Evolutionary conservation across 208 protist species (phyloP), one percentile per base, ranked within the genome.

Genomic region (Crithidia expoeki): DNA sequence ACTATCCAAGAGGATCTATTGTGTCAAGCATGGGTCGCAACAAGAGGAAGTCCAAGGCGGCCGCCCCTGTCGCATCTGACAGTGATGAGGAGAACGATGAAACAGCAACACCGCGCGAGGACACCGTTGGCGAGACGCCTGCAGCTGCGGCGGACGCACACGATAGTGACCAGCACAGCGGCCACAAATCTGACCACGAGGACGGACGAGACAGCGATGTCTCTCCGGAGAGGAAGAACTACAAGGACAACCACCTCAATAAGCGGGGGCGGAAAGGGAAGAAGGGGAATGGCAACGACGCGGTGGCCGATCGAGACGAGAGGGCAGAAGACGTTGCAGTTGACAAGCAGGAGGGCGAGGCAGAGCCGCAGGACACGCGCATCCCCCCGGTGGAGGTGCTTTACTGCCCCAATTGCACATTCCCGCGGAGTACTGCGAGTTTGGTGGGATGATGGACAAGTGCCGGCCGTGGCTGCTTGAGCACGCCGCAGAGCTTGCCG

Each of bases 371-470:
- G 6, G 68, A 85, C 36, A 82, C 79, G 33, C 76, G 80, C 1
- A 58, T 83, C 52, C 63, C 65, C 17, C 81, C 92, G 11, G 80
- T 96, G 25, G 62, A 90, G 56, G 91, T 97, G 44, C 76, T 93
- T 21, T 97, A 97, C 82, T 97, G 94, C 74, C 92, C 94, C 19
- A 85, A 90, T 27, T 97, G 94, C 77, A 96, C 85, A 36, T 96
- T 97, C 42, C 94, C 94, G 89, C 91, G 0, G 94, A 97, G 73
- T 91, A 92, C 81, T 97, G 94, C 66, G 94, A 96, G 83, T 97
- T 91, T 79, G 85, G 84, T 63, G 94, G 94, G 12, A 92, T 94
- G 81, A 85, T 94, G 73, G 90, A 97, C 28, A 90, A 96, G 78
- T 97, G 94, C 72, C 85, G 89, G 10, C 89, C 90, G 56, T 96